Evolutionary conservation across 352 stramenopile genomes (phyloP).

Genomic region (Plasmopara halstedii): DNA sequence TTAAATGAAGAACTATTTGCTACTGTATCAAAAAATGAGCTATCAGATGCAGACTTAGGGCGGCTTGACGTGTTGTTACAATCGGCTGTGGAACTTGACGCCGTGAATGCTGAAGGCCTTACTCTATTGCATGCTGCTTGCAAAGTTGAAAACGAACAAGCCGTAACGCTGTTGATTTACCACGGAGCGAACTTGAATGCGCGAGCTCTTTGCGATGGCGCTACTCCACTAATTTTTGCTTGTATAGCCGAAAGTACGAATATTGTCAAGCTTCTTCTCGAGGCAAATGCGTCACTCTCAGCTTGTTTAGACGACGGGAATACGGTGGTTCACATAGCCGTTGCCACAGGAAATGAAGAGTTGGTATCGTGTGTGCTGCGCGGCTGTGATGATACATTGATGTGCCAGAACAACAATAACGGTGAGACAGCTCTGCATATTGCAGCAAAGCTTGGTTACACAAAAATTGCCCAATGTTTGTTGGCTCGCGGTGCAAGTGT

Average conservation of each 20-base stretch:
- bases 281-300: slow-evolving; percentile 56
- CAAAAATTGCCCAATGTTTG: slow-evolving; percentile 31
- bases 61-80: slow-evolving; percentile 33
- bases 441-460: slow-evolving; percentile 45
- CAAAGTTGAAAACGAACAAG: slow-evolving; percentile 36
- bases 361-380: slow-evolving; percentile 70
- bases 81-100: slow-evolving; percentile 27
- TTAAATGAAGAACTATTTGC: slow-evolving; percentile 21
- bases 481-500: slow-evolving; percentile 31
- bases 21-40: slow-evolving; percentile 16
- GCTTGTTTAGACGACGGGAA: slow-evolving; percentile 76
- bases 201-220: slow-evolving; percentile 8
- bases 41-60: slow-evolving; percentile 11
- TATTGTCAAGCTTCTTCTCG: slow-evolving; percentile 39
- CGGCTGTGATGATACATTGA: slow-evolving; percentile 44
- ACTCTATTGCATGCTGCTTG: slow-evolving; percentile 48
- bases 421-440: slow-evolving; percentile 88
- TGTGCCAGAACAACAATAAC: slow-evolving; percentile 84
- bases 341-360: slow-evolving; percentile 72
- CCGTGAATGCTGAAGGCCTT: slow-evolving; percentile 21
- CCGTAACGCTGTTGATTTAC: slow-evolving; percentile 33
- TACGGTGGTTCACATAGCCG: slow-evolving; percentile 74
- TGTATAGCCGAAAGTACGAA: slow-evolving; percentile 31
- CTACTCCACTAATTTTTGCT: slow-evolving; percentile 39
- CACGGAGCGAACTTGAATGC: slow-evolving; percentile 38